Base-by-base conservation (phyloP, 2,329 filamentous ascomycete species). In the Claviceps sp. region DNA sequence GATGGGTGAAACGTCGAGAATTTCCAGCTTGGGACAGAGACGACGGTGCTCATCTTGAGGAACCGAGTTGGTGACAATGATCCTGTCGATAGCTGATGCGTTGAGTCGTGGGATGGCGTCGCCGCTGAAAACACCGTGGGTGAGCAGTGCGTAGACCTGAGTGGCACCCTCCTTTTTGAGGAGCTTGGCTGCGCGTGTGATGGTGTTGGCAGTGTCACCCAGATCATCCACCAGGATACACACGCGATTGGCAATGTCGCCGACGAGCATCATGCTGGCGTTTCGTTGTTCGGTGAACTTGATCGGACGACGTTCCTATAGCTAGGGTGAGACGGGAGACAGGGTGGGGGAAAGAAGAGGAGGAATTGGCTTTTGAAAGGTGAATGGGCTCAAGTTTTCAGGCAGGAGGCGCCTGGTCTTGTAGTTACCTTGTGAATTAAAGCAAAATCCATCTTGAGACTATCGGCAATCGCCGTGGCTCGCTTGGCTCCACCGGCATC, bases 401-500 rank as follows among this genome's bases (percentile, higher is more conserved):
- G 9, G 30, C 9, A 34, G 30, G 9, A 22, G 40, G 9, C 40
- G 18, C 38, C 36, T n/a, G 14, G 30, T 18, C 6, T 9, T 37
- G 48, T 43, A 54, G 14, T 62, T 68, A 70, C 89, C 84, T 97
- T 98, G 76, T 98, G 93, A 62, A 98, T 98, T 54, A 98, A 79
- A 47, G 93, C 93, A 72, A 98, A 97, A 54, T 93, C 89, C 76
- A 96, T 89, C 59, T 89, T 87, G 56, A 97, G 78, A 55, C 85
- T 84, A 70, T 98, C 93, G 13, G 93, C 91, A 67, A 98, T 95
- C 47, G 89, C 86, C 36, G 93, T 96, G 20, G 93, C 93, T 59
- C 93, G 82, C 75, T 98, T 98, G 47, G 93, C 93, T 57, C 93
- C 93, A 60, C 93, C 93, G 41, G 93, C 93, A 70, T 98, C 93